A percentile compares a stretch with the other conserved stretches of the same genome.
Evolutionary conservation across 768 basidiomycete species (phyloP).

Genomic region (Naganishia onofrii): DNA sequence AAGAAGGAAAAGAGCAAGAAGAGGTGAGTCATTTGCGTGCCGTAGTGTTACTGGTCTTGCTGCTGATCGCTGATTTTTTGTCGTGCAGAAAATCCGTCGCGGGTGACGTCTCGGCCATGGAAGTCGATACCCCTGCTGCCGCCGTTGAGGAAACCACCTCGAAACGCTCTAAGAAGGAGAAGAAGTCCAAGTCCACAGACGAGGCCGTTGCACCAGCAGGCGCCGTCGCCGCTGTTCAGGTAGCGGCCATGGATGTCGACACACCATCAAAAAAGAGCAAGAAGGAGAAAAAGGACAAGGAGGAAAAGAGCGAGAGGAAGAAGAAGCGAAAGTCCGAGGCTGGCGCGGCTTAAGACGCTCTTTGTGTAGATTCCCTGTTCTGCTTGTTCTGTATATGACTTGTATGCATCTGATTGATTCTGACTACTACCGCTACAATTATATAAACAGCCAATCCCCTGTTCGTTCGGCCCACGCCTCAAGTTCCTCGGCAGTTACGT

Average conservation of each 20-base stretch:
- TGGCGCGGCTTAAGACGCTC: background rate
- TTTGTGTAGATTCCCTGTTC: background rate
- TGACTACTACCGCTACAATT: background rate
- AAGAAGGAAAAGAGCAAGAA: conserved; percentile 40
- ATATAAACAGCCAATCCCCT: conserved; percentile 27
- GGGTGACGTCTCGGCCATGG: conserved; percentile 26
- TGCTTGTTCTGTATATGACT: conserved; percentile 1
- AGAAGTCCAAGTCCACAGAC: conserved; percentile 29
- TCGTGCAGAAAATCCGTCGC: conserved; percentile 26
- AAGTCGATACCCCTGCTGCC: conserved; percentile 24
- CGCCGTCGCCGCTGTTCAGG: background rate
- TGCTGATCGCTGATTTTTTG: background rate
- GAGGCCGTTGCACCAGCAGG: conserved; percentile 3
- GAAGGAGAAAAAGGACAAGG: conserved; percentile 39
- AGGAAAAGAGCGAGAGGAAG: conserved; percentile 46
- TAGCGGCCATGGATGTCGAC: conserved; percentile 27
- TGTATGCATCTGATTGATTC: background rate
- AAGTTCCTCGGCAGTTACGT: conserved; percentile 19
- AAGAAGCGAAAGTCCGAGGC: conserved; percentile 44
- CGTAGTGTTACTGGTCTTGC: background rate
- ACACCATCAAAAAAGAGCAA: conserved; percentile 26
- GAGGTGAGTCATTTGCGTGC: conserved; percentile 26
- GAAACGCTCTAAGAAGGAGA: conserved; percentile 37
- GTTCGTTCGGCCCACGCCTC: conserved; percentile 27
- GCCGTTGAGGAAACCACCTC: conserved; percentile 24